Evolutionary conservation across 768 basidiomycete genomes (phyloP).

Genomic region (Mycena albidolilacea): DNA sequence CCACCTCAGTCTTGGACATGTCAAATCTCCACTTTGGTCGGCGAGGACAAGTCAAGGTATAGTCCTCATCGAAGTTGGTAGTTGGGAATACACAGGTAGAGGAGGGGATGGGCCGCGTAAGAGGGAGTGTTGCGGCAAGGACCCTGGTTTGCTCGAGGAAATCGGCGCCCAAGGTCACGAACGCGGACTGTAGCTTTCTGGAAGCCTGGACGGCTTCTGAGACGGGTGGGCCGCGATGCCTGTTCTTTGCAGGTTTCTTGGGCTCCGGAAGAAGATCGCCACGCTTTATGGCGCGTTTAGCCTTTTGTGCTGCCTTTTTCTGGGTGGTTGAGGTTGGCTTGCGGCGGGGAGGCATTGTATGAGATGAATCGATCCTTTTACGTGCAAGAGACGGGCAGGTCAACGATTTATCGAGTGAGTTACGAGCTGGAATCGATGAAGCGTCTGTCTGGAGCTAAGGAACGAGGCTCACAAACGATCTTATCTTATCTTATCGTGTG

Average conservation of each 20-base stretch:
- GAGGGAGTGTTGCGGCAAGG: constrained; percentile 66
- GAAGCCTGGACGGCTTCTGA: constrained; percentile 57
- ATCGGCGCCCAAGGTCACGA: constrained; percentile 69
- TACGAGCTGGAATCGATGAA: too few relatives aligned
- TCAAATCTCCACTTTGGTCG: constrained; percentile 92
- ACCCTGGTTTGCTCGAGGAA: constrained; percentile 75
- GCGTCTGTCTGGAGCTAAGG: too few relatives aligned
- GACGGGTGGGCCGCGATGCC: constrained; percentile 44
- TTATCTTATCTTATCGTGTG: background rate
- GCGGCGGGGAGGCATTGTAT: constrained; percentile 58
- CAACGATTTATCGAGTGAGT: too few relatives aligned
- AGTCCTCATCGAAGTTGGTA: constrained; percentile 22
- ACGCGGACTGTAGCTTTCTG: constrained; percentile 77
- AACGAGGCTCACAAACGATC: too few relatives aligned
- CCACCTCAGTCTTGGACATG: constrained; percentile 91
- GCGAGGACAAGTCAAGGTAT: constrained; percentile 65
- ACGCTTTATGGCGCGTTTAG: constrained; percentile 88
- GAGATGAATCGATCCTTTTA: background rate
- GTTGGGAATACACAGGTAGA: constrained; percentile 28
- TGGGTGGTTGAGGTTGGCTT: constrained; percentile 76
- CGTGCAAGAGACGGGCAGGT: too few relatives aligned
- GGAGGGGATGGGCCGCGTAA: constrained; percentile 70
- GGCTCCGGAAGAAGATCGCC: constrained; percentile 70
- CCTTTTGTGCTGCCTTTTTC: constrained; percentile 80
- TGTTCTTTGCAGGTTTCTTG: constrained; percentile 48